Conservation (phyloP, 768 basidiomycete genomes). For the Vishniacozyma victoriae region DNA sequence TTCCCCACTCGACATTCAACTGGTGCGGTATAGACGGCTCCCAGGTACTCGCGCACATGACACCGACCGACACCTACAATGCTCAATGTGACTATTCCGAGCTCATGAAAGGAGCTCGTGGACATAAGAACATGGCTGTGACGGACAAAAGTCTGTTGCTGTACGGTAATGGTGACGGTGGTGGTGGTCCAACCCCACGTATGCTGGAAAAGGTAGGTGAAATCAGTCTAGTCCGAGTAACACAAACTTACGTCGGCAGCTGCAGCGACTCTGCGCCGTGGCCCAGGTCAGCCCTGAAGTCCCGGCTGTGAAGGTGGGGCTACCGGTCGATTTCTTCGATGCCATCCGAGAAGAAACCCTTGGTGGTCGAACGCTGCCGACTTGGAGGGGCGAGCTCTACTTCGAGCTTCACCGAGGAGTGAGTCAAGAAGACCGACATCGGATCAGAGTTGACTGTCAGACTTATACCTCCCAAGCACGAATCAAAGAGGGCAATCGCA, state of each 20-base stretch:
- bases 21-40: constrained; percentile 76
- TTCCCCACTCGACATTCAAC: constrained; percentile 94
- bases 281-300: constrained; percentile 8
- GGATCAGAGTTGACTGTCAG: too few species aligned
- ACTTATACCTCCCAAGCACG: constrained; percentile 93
- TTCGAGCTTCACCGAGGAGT: constrained; percentile 60
- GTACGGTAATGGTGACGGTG: constrained; percentile 93
- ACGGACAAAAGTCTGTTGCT: constrained; percentile 64
- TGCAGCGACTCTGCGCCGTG: constrained; percentile 56
- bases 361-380: constrained; percentile 67
- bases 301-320: constrained; percentile 68
- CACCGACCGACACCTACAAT: constrained; percentile 85
- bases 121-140: constrained; percentile 6
- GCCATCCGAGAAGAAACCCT: constrained; percentile 58
- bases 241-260: constrained; percentile 32
- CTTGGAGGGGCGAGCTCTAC: constrained; percentile 84
- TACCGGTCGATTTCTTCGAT: constrained; percentile 72
- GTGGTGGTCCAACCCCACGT: constrained; percentile 47
- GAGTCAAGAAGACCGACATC: too few species aligned
- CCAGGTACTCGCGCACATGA: constrained; percentile 92
- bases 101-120: constrained; percentile 3
- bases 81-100: constrained; percentile 53
- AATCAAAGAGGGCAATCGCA: constrained; percentile 91
- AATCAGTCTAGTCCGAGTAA: neutral
- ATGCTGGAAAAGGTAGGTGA: constrained; percentile 91